Percentiles rank a stretch among this genome's conserved stretches.
These are phyloP conservation scores for Carex scoparia DNA, from an alignment of 176 grass and related monocot species.

Conservation along the genomic window DNA sequence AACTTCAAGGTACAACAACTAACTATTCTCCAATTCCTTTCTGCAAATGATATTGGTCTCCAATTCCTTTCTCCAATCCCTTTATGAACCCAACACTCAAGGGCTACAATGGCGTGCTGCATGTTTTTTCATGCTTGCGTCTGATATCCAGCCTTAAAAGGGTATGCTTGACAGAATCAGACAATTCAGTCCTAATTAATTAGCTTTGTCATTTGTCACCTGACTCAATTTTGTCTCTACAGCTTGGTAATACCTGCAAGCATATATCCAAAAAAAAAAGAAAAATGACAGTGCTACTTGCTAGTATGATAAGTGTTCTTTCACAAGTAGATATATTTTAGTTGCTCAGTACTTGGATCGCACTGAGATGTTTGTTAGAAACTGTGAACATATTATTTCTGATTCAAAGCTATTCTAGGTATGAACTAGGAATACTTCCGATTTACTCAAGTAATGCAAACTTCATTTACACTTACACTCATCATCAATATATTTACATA, in stretches of 20 bases:
- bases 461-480: not conserved
- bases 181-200: not conserved
- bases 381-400: not conserved
- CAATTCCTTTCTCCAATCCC: not conserved
- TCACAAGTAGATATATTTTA: not conserved
- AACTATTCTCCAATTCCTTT: not conserved
- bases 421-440: not conserved
- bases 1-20: slow-evolving; percentile 9
- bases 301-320: not conserved
- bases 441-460: not conserved
- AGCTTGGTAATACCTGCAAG: not conserved
- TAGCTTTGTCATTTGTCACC: not conserved
- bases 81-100: not conserved
- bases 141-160: not conserved
- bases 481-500: not conserved
- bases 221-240: not conserved
- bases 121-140: not conserved
- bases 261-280: not conserved
- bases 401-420: not conserved
- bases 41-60: not conserved
- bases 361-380: not conserved
- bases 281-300: not conserved
- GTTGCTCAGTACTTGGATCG: not conserved
- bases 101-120: not conserved
- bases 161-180: not conserved